Evolutionary conservation across 306 rosid species (phyloP).

Genomic region (Cicer bijugum): DNA sequence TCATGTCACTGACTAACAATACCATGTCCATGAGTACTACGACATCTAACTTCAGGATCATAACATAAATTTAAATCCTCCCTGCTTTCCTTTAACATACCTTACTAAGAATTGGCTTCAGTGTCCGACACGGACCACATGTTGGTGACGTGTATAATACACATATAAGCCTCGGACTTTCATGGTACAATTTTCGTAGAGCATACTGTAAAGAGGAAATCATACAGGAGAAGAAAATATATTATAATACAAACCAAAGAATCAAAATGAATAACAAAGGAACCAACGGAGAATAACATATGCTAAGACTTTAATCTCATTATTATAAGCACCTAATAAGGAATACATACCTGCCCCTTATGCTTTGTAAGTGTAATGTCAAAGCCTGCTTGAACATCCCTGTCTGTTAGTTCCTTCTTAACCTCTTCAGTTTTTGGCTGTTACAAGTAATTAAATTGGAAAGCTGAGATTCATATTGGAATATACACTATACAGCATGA

Average conservation of each 20-base stretch:
- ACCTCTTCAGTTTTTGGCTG: conserved; percentile 91
- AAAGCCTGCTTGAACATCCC: conserved; percentile 86
- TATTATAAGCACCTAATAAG: conserved; percentile 23
- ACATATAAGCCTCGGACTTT: conserved; percentile 91
- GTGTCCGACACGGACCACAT: conserved; percentile 94
- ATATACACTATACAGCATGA: conserved; percentile 8
- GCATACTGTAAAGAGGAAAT: conserved; percentile 68
- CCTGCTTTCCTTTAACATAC: conserved; percentile 50
- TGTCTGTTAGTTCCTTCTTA: conserved; percentile 78
- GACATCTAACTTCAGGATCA: conserved; percentile 35
- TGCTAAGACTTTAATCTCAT: conserved; percentile 37
- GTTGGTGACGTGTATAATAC: conserved; percentile 87
- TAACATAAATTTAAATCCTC: conserved; percentile 1
- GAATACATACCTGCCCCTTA: conserved; percentile 72
- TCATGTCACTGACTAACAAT: conserved; percentile 30
- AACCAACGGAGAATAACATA: not conserved
- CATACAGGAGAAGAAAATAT: conserved; percentile 8
- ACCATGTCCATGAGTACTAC: not conserved
- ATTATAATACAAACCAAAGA: conserved; percentile 31
- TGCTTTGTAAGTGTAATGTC: conserved; percentile 89
- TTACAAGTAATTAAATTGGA: conserved; percentile 44
- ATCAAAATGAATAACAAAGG: conserved; percentile 34
- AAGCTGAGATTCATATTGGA: conserved; percentile 38
- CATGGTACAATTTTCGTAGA: conserved; percentile 92
- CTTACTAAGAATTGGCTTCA: conserved; percentile 95